phyloP scores from a whole-genome alignment of 192 early-diverging fungal species.

The Coemansia sp. region DNA sequence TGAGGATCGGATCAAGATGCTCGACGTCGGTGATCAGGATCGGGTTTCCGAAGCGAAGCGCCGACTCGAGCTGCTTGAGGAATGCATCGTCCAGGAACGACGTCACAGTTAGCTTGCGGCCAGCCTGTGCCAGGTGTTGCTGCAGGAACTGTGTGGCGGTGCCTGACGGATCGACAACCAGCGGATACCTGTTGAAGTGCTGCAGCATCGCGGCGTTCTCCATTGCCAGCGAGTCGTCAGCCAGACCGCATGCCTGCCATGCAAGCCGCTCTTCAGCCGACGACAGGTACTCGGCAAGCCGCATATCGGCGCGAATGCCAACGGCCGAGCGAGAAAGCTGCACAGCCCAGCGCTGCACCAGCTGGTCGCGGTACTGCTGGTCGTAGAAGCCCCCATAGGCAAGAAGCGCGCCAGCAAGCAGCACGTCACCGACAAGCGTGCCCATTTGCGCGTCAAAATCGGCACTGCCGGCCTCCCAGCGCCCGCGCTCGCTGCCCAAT shows the following conservation, averaged over 20 bases:
- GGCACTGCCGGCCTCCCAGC: slow-evolving; percentile 89
- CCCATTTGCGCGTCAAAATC: slow-evolving; percentile 96
- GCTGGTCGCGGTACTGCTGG: slow-evolving; percentile 87
- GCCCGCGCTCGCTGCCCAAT: slow-evolving; percentile 87
- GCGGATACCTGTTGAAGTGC: slow-evolving; percentile 93
- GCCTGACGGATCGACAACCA: slow-evolving; percentile 97
- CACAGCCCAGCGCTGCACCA: slow-evolving; percentile 77
- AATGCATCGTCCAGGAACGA: slow-evolving; percentile 98
- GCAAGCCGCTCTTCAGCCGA: slow-evolving; percentile 87
- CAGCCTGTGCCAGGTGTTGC: slow-evolving; percentile 54
- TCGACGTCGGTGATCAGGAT: slow-evolving; percentile 98
- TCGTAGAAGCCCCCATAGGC: slow-evolving; percentile 99
- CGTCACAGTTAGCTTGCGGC: slow-evolving; percentile 86
- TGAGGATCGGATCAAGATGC: slow-evolving; percentile 95
- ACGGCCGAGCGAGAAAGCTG: slow-evolving; percentile 56
- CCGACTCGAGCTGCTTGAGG: slow-evolving; percentile 96
- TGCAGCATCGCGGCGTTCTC: slow-evolving; percentile 99
- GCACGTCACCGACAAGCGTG: slow-evolving; percentile 96
- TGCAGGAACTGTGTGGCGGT: slow-evolving; percentile 87
- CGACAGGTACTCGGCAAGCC: slow-evolving; percentile 87
- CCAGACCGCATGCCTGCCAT: slow-evolving; percentile 85
- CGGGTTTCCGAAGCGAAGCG: slow-evolving; percentile 97
- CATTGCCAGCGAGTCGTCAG: slow-evolving; percentile 86
- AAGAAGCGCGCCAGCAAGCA: slow-evolving; percentile 91
- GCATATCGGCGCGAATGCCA: slow-evolving; percentile 71